Conservation (phyloP, 1,284 basidiomycete species). For the Spongiforma sp. region DNA sequence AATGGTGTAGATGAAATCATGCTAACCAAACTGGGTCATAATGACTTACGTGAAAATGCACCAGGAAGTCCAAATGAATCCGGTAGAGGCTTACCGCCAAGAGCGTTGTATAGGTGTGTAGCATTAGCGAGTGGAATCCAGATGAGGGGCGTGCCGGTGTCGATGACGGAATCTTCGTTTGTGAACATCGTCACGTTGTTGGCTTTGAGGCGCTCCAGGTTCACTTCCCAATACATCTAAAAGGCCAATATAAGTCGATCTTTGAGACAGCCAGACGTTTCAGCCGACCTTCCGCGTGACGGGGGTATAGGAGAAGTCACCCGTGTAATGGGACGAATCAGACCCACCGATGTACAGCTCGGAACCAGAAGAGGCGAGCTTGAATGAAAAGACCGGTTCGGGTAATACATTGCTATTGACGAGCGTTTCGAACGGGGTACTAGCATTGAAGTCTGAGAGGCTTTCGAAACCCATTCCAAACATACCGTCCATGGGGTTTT, state of each 20-base stretch:
- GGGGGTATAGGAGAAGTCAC: constrained; percentile 15
- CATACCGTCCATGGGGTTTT: constrained; percentile 21
- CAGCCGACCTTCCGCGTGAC: constrained; percentile 20
- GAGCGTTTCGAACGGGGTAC: constrained; percentile 24
- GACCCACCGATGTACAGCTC: constrained; percentile 48
- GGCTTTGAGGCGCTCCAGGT: constrained; percentile 21
- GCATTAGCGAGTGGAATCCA: constrained; percentile 51
- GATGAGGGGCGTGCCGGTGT: constrained; percentile 53
- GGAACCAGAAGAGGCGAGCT: constrained; percentile 40
- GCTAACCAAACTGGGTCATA: no score
- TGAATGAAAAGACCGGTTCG: no score
- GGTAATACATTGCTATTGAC: no score
- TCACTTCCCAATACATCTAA: constrained; percentile 37
- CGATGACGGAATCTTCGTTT: constrained; percentile 39
- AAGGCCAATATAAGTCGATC: no score
- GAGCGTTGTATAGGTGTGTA: constrained; percentile 40
- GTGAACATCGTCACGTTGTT: constrained; percentile 15
- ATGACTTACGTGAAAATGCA: no score
- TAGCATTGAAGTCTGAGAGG: constrained; percentile 10
- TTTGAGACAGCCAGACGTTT: no score
- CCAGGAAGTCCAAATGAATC: no score
- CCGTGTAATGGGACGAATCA: constrained; percentile 23
- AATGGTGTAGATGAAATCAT: no score
- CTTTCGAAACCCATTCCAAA: constrained; percentile 24
- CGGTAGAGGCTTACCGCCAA: no score